These are phyloP conservation scores for Carex pumila DNA, from an alignment of 176 grass and related monocot genomes.

Conservation along the genomic window DNA sequence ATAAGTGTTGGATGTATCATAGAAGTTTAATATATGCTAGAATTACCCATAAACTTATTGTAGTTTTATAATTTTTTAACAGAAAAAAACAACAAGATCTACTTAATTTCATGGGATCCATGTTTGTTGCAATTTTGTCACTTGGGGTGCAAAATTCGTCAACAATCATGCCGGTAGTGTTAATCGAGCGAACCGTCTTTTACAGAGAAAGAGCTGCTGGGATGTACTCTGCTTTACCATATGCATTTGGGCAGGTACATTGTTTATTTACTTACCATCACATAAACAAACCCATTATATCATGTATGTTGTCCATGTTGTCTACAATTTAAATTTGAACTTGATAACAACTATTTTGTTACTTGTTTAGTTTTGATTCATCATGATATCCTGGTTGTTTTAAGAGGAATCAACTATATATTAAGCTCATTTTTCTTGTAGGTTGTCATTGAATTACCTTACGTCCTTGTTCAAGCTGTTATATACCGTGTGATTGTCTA, in stretches of 20 bases:
- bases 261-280: background rate
- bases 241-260: constrained; percentile 91
- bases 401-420: background rate
- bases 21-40: too few relatives aligned
- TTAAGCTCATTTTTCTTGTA: constrained; percentile 5
- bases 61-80: background rate
- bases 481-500: constrained; percentile 33
- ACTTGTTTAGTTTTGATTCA: background rate
- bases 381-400: background rate
- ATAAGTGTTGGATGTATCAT: too few relatives aligned
- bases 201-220: constrained; percentile 90
- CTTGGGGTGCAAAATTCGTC: constrained; percentile 58
- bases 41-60: background rate
- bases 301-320: background rate
- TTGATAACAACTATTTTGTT: background rate
- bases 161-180: constrained; percentile 72
- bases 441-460: constrained; percentile 34
- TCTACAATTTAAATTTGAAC: background rate
- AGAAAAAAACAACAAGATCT: constrained; percentile 58
- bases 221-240: constrained; percentile 89
- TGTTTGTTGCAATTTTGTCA: constrained; percentile 67
- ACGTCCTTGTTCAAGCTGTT: constrained; percentile 19
- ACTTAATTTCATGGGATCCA: constrained; percentile 83
- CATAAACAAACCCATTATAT: background rate
- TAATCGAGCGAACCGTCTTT: constrained; percentile 74